These are phyloP conservation scores for Perilla frutescens DNA, from an alignment of 257 asterid species.

Conservation along the genomic window DNA sequence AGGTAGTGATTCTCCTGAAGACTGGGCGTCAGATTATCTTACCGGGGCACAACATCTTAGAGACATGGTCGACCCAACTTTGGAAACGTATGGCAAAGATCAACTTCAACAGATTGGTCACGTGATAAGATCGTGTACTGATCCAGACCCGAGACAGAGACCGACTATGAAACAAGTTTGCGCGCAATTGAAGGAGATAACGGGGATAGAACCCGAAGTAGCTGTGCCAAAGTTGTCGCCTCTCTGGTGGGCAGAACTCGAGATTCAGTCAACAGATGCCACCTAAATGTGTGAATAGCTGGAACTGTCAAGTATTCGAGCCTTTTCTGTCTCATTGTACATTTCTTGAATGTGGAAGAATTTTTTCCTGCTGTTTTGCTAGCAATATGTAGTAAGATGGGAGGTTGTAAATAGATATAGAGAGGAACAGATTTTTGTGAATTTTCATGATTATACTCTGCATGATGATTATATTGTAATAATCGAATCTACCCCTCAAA, in stretches of 20 bases:
- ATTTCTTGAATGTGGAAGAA: conserved; percentile 16
- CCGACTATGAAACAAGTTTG: conserved; percentile 61
- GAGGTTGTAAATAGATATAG: conserved; percentile 21
- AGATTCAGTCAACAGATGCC: conserved; percentile 60
- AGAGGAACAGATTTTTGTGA: neutral
- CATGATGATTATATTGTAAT: too few relatives aligned
- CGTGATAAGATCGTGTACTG: conserved; percentile 60
- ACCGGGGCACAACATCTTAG: conserved; percentile 40
- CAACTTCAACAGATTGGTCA: conserved; percentile 58
- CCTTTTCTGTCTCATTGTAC: conserved; percentile 17
- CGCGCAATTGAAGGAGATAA: conserved; percentile 62
- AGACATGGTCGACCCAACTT: conserved; percentile 66
- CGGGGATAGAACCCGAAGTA: conserved; percentile 67
- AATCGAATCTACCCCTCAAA: too few relatives aligned
- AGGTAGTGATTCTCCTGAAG: conserved; percentile 50
- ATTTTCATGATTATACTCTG: neutral
- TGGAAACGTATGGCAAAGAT: conserved; percentile 50
- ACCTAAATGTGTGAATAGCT: conserved; percentile 25
- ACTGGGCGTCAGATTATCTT: conserved; percentile 78
- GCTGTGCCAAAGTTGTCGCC: conserved; percentile 74
- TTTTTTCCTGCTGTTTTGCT: conserved; percentile 13
- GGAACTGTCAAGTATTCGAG: conserved; percentile 12
- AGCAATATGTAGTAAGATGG: conserved; percentile 20
- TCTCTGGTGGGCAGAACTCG: conserved; percentile 98
- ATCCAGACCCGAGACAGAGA: conserved; percentile 53